Conservation (phyloP, 176 grass and related monocot genomes). For the Aegilops bicornis region DNA sequence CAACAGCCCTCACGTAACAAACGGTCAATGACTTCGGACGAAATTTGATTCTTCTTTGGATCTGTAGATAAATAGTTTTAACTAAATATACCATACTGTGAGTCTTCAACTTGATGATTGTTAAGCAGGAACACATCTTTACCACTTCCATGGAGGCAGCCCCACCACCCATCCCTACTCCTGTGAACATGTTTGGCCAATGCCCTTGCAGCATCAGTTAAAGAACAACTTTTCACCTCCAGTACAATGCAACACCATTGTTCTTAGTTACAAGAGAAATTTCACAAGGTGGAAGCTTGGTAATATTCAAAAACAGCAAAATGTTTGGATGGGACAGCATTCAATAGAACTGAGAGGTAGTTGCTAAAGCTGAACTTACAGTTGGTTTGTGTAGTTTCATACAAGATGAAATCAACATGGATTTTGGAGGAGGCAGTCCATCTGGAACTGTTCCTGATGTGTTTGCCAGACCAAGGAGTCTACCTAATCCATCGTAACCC, state of each 20-base stretch:
- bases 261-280: slow-evolving; percentile 23
- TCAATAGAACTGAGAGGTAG: background rate
- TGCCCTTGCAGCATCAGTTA: slow-evolving; percentile 95
- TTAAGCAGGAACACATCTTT: slow-evolving; percentile 26
- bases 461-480: slow-evolving; percentile 68
- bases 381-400: slow-evolving; percentile 60
- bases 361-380: slow-evolving; percentile 47
- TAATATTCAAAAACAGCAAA: background rate
- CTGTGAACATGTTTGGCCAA: slow-evolving; percentile 90
- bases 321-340: background rate
- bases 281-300: background rate
- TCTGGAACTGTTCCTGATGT: slow-evolving; percentile 68
- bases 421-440: slow-evolving; percentile 78
- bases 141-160: slow-evolving; percentile 66
- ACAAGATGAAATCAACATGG: slow-evolving; percentile 62
- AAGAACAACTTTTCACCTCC: slow-evolving; percentile 80
- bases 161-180: slow-evolving; percentile 83
- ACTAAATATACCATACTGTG: slow-evolving; percentile 14
- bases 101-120: slow-evolving; percentile 15
- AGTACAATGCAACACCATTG: slow-evolving; percentile 25
- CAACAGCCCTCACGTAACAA: slow-evolving; percentile 66
- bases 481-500: slow-evolving; percentile 61
- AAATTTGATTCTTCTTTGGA: slow-evolving; percentile 61
- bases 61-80: slow-evolving; percentile 50
- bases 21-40: slow-evolving; percentile 51